Evolutionary conservation across 768 basidiomycete species (phyloP).

Genomic region (Lentinula edodes): DNA sequence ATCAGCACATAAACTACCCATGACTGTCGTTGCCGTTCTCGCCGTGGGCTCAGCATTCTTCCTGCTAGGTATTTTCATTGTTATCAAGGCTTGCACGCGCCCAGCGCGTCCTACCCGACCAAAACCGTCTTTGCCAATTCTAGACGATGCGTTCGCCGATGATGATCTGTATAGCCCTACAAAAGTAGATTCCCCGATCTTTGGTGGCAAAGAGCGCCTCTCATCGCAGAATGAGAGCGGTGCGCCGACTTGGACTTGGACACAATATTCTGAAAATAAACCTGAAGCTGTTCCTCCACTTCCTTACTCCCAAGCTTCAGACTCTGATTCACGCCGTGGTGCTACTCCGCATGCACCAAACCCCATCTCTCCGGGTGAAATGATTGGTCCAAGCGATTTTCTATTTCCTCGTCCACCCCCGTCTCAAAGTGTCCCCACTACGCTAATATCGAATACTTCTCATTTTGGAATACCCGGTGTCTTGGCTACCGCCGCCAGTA

Average conservation of each 20-base stretch:
- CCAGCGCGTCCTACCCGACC: constrained; percentile 50
- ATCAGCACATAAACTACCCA: constrained; percentile 34
- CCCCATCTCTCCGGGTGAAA: not conserved
- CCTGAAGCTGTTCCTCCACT: constrained; percentile 9
- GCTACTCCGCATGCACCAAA: constrained; percentile 5
- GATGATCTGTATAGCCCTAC: constrained; percentile 40
- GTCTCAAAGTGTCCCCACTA: constrained; percentile 4
- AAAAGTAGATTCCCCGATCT: constrained; percentile 54
- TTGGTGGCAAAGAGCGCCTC: constrained; percentile 67
- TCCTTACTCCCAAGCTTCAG: not conserved
- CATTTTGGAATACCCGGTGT: not conserved
- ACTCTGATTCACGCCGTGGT: not conserved
- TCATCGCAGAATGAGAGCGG: constrained; percentile 40
- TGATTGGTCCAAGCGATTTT: not conserved
- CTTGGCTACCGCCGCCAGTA: constrained; percentile 19
- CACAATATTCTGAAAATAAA: constrained; percentile 37
- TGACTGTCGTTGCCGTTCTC: constrained; percentile 45
- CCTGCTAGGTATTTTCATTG: constrained; percentile 41
- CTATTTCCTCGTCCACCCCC: constrained; percentile 4
- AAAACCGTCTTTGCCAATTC: constrained; percentile 70
- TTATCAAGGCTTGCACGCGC: constrained; percentile 41
- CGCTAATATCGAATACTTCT: not conserved
- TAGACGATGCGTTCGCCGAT: constrained; percentile 50
- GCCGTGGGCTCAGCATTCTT: constrained; percentile 46
- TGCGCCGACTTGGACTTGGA: constrained; percentile 51